Percentiles rank a stretch among this genome's conserved stretches.
phyloP scores from a whole-genome alignment of 1,139 yeast genomes.

The Casaregolazyma suthepensis region DNA sequence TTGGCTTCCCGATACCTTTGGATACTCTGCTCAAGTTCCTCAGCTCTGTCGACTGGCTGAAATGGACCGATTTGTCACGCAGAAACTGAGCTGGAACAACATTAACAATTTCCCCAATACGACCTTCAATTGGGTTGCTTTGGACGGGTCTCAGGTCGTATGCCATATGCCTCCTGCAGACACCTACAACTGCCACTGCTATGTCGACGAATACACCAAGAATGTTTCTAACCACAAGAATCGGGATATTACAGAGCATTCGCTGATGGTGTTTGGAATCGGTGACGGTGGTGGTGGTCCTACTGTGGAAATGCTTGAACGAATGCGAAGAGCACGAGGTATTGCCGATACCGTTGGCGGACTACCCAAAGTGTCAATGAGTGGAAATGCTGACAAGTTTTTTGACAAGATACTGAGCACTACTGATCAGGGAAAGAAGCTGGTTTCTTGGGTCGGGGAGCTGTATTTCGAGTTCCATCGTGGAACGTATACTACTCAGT shows the following conservation, averaged over 20 bases:
- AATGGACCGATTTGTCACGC: conserved; percentile 77
- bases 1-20: conserved; percentile 97
- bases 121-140: conserved; percentile 92
- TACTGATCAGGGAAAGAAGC: conserved; percentile 56
- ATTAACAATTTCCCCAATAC: conserved; percentile 83
- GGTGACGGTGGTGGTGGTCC: conserved; percentile 99
- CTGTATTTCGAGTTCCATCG: conserved; percentile 92
- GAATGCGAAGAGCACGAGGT: conserved; percentile 85
- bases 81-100: conserved; percentile 91
- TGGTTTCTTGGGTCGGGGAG: conserved; percentile 92
- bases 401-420: conserved; percentile 57
- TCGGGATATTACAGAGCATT: conserved; percentile 63
- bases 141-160: conserved; percentile 85
- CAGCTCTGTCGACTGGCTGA: conserved; percentile 83
- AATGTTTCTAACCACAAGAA: conserved; percentile 78
- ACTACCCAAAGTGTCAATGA: conserved; percentile 72
- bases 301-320: conserved; percentile 84
- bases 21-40: conserved; percentile 89
- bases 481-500: conserved; percentile 94
- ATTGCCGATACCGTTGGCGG: conserved; percentile 72
- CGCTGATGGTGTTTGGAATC: conserved; percentile 75
- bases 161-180: conserved; percentile 99
- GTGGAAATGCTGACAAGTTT: conserved; percentile 70
- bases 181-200: conserved; percentile 88
- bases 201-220: conserved; percentile 83